Conservation (phyloP, 805 yeast genomes). For the Monosporozyma solicola region DNA sequence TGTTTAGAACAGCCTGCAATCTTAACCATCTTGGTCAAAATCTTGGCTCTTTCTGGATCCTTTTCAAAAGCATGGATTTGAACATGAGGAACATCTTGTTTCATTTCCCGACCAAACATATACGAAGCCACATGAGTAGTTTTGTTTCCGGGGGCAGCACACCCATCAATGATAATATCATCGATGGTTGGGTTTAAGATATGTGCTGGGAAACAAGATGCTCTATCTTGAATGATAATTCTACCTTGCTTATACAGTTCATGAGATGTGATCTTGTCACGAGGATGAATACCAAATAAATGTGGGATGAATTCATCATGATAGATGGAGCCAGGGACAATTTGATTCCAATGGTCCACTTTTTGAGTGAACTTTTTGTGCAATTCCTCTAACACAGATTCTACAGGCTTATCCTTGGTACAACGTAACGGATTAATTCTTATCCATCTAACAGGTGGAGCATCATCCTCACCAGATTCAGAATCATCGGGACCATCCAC, state of each 20-base stretch:
- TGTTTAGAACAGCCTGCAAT: constrained; percentile 56
- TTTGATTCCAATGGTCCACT: constrained; percentile 38
- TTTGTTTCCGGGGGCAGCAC: constrained; percentile 98
- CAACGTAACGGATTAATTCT: constrained; percentile 59
- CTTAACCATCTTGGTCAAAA: constrained; percentile 65
- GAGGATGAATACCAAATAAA: constrained; percentile 75
- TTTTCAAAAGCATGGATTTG: constrained; percentile 74
- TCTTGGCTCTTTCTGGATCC: constrained; percentile 62
- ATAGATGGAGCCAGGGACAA: constrained; percentile 51
- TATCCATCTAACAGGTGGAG: constrained; percentile 75
- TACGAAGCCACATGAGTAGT: constrained; percentile 70
- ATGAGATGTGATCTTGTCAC: constrained; percentile 58
- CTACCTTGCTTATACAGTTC: constrained; percentile 65
- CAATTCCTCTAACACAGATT: constrained; percentile 20
- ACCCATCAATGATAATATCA: constrained; percentile 73
- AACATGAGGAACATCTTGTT: constrained; percentile 17
- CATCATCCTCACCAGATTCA: constrained; percentile 38
- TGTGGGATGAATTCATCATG: constrained; percentile 66
- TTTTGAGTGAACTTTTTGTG: constrained; percentile 32
- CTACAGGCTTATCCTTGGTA: constrained; percentile 19
- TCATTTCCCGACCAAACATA: constrained; percentile 12
- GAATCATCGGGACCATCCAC: constrained; percentile 31
- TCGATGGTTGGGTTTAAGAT: constrained; percentile 59
- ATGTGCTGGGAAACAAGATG: constrained; percentile 92
- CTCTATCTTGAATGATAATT: constrained; percentile 88